These are phyloP conservation scores for Persicaria tinctoria DNA, from an alignment of 148 eudicot genomes.

Conservation along the genomic window DNA sequence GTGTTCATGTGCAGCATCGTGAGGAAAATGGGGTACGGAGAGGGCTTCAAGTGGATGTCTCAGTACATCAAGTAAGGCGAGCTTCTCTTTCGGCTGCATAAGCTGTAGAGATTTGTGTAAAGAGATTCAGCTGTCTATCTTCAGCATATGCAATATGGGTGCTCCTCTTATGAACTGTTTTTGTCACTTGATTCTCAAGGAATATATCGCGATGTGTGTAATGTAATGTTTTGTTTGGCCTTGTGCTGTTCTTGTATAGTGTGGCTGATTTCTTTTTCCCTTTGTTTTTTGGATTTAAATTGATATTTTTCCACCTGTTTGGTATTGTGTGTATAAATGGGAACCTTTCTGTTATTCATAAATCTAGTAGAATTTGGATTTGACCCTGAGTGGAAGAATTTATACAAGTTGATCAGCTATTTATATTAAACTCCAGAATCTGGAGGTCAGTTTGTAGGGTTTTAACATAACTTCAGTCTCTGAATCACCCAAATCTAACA, in stretches of 20 bases:
- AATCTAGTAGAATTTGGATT: too few species aligned
- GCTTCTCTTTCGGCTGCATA: not conserved
- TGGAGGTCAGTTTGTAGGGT: too few species aligned
- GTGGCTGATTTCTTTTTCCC: not conserved
- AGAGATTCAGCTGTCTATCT: constrained; percentile 6
- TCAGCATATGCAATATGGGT: not conserved
- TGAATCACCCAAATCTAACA: too few species aligned
- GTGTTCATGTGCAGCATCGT: constrained; percentile 90
- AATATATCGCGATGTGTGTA: not conserved
- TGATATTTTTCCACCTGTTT: too few species aligned
- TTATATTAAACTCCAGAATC: too few species aligned
- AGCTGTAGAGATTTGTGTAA: constrained; percentile 1
- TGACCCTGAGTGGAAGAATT: too few species aligned
- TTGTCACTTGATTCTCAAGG: not conserved
- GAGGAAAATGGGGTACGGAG: constrained; percentile 85
- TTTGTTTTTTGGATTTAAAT: not conserved
- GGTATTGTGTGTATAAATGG: not conserved
- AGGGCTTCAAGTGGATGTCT: constrained; percentile 84
- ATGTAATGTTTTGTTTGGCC: not conserved
- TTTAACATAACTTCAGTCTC: too few species aligned
- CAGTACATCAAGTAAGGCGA: constrained; percentile 60
- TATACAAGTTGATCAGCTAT: too few species aligned
- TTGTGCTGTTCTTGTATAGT: not conserved
- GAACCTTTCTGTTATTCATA: not conserved
- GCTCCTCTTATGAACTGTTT: not conserved